Evolutionary conservation across 257 asterid genomes (phyloP).

Genomic region (Solanum chmielewskii): DNA sequence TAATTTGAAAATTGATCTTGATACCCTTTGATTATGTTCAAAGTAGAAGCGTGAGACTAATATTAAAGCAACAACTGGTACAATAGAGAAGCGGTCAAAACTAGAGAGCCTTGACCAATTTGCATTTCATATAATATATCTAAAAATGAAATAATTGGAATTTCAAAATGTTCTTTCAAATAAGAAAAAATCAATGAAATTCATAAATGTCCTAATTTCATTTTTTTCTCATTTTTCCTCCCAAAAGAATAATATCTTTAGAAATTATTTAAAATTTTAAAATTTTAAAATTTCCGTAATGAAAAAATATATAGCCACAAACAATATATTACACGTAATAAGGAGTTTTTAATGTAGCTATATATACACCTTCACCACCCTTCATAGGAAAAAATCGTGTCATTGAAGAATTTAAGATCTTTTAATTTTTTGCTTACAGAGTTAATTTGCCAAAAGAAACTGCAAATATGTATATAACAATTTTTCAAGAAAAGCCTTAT

Average conservation of each 20-base stretch:
- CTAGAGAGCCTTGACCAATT: not conserved
- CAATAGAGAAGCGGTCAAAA: not conserved
- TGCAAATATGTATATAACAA: not conserved
- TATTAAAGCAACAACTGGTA: not conserved
- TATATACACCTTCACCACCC: conserved; percentile 23
- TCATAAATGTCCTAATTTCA: too few species aligned
- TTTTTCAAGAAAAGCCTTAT: not conserved
- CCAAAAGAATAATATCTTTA: not conserved
- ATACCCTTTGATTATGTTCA: too few species aligned
- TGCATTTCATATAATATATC: too few species aligned
- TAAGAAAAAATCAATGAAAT: too few species aligned
- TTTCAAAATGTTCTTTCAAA: too few species aligned
- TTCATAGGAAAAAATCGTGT: conserved; percentile 18
- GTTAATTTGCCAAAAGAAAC: not conserved
- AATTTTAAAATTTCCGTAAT: not conserved
- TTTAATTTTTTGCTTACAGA: not conserved
- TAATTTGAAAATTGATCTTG: too few species aligned
- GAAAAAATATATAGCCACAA: not conserved
- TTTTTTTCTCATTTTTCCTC: not conserved
- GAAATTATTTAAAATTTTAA: not conserved
- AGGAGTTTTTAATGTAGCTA: conserved; percentile 33
- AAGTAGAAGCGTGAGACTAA: too few species aligned
- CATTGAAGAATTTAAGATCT: not conserved
- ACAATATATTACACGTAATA: conserved; percentile 20
- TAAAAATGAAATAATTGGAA: too few species aligned